phyloP scores from a whole-genome alignment of 2,329 filamentous ascomycete species.

The Diplodia corticola region DNA sequence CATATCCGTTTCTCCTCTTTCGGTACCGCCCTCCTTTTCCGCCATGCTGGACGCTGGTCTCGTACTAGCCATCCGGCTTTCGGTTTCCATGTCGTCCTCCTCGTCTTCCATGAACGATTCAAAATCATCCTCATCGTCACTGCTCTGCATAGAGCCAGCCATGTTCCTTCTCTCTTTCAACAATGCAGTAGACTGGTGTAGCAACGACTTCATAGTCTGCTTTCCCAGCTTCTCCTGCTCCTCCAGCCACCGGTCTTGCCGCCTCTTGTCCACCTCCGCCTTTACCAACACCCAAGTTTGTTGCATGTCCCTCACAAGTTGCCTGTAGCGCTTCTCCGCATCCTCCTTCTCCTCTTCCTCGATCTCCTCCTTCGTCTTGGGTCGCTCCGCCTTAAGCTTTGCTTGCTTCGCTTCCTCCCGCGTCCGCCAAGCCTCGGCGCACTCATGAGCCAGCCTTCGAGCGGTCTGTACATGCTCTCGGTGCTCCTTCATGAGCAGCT shows the following conservation, averaged over 20 bases:
- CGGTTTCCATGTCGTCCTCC: slow-evolving; percentile 48
- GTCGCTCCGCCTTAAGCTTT: slow-evolving; percentile 15
- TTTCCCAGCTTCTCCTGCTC: slow-evolving; percentile 58
- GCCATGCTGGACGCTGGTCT: slow-evolving; percentile 25
- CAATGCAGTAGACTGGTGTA: slow-evolving; percentile 63
- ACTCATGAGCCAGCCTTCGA: slow-evolving; percentile 76
- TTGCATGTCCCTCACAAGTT: slow-evolving; percentile 65
- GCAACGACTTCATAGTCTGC: slow-evolving; percentile 71
- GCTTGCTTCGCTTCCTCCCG: slow-evolving; percentile 53
- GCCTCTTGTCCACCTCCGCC: slow-evolving; percentile 58
- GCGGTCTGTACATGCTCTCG: slow-evolving; percentile 73
- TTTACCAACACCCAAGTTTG: slow-evolving; percentile 61
- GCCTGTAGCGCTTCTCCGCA: slow-evolving; percentile 68
- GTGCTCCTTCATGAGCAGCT: slow-evolving; percentile 77
- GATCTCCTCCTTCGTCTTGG: slow-evolving; percentile 65
- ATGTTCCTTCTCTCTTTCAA: slow-evolving; percentile 36
- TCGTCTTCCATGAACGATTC: slow-evolving; percentile 41
- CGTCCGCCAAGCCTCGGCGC: slow-evolving; percentile 71
- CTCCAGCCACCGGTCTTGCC: slow-evolving; percentile 60
- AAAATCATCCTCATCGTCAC: slow-evolving; percentile 35
- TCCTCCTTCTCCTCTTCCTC: slow-evolving; percentile 72
- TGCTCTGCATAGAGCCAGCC: slow-evolving; percentile 30
- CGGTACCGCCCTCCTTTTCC: slow-evolving; percentile 12
- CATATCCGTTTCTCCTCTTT: not conserved
- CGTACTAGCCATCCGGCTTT: slow-evolving; percentile 29